A percentile compares a stretch with the other conserved stretches of the same genome.
Evolutionary conservation across 148 eudicot genomes (phyloP).

Genomic region (Nyssa sinensis): DNA sequence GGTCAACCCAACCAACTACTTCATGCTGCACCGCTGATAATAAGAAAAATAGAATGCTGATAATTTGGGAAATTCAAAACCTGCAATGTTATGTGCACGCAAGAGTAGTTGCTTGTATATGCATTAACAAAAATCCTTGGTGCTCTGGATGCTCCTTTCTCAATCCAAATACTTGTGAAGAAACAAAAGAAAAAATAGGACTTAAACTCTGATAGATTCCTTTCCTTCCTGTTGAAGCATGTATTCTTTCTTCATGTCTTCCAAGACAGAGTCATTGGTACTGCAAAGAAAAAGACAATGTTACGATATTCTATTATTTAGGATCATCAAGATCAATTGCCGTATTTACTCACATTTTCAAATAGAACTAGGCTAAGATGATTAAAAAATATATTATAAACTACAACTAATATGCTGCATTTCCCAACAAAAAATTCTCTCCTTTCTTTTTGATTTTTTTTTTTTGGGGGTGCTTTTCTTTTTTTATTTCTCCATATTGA

Average conservation of each 20-base stretch:
- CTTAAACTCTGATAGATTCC: slow-evolving; percentile 17
- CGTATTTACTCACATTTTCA: too few species aligned
- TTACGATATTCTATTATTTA: too few species aligned
- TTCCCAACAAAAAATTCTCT: too few species aligned
- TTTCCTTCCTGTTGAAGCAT: slow-evolving; percentile 39
- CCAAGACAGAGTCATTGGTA: slow-evolving; percentile 54
- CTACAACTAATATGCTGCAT: too few species aligned
- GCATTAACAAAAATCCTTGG: neutral
- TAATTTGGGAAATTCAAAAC: neutral
- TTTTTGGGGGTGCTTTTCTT: too few species aligned
- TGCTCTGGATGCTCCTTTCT: slow-evolving; percentile 5
- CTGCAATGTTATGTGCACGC: neutral
- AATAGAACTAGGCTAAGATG: too few species aligned
- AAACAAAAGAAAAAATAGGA: neutral
- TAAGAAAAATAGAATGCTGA: too few species aligned
- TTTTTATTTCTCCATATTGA: too few species aligned
- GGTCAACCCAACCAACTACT: neutral
- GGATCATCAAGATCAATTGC: too few species aligned
- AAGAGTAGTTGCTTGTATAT: neutral
- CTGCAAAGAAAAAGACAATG: slow-evolving; percentile 24
- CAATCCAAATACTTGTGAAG: neutral
- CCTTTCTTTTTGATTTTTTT: too few species aligned
- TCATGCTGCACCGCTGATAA: neutral
- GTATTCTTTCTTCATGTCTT: slow-evolving; percentile 58
- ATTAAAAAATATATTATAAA: too few species aligned